A percentile compares a stretch with the other conserved stretches of the same genome.
These are phyloP conservation scores for Linnemannia elongata DNA, from an alignment of 192 early-diverging fungal species.

Conservation along the genomic window DNA sequence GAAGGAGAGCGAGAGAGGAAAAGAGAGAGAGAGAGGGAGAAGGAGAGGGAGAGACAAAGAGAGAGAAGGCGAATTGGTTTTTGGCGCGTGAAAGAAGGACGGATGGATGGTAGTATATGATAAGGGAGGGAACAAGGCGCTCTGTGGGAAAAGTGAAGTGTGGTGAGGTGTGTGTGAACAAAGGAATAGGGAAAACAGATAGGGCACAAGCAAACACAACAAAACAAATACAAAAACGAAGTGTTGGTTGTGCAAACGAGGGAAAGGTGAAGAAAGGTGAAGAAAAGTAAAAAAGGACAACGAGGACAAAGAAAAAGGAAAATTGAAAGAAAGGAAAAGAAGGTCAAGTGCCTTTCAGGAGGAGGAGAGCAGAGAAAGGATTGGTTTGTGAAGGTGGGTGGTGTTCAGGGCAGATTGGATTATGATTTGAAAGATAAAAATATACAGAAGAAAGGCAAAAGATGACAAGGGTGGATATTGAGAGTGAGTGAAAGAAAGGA, in stretches of 20 bases:
- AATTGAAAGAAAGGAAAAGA: background rate
- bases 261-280: background rate
- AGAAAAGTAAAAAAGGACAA: too few relatives aligned
- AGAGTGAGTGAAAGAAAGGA: too few relatives aligned
- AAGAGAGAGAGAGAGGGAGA: background rate
- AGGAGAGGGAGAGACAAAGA: background rate
- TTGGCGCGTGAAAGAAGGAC: background rate
- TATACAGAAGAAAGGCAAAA: too few relatives aligned
- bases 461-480: too few relatives aligned
- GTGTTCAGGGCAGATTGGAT: too few relatives aligned
- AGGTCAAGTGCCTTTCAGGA: background rate
- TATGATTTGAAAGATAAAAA: too few relatives aligned
- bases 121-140: too few relatives aligned
- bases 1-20: conserved; percentile 1
- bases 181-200: background rate
- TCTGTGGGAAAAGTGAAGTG: too few relatives aligned
- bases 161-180: too few relatives aligned
- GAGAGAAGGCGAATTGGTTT: background rate
- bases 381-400: too few relatives aligned
- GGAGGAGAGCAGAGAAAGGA: background rate
- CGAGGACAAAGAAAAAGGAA: background rate
- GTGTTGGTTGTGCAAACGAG: too few relatives aligned
- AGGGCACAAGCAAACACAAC: background rate
- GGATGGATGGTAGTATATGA: too few relatives aligned
- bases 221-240: conserved; percentile 1